These are phyloP conservation scores for Salix arbutifolia DNA, from an alignment of 345 rosid species.

Conservation along the genomic window DNA sequence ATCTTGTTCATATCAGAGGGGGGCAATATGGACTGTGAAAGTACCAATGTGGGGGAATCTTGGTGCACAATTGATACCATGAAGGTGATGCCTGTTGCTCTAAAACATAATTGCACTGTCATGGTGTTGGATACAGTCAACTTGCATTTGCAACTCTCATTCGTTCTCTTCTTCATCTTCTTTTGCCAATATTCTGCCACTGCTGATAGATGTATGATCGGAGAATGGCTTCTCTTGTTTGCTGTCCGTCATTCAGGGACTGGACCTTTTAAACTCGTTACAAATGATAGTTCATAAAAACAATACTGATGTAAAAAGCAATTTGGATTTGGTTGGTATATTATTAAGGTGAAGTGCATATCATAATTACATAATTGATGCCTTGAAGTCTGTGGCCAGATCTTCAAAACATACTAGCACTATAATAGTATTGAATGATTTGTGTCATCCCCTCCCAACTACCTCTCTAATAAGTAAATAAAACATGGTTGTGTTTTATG, in stretches of 20 bases:
- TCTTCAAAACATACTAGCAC: not conserved
- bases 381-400: not conserved
- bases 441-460: no score
- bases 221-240: not conserved
- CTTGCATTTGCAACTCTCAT: not conserved
- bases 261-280: not conserved
- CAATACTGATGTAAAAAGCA: not conserved
- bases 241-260: not conserved
- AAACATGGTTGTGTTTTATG: not conserved
- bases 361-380: not conserved
- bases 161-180: not conserved
- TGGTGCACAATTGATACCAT: not conserved
- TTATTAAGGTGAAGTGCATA: not conserved
- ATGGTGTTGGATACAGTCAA: not conserved
- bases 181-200: no score
- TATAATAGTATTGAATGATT: no score
- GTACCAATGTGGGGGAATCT: not conserved
- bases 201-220: not conserved
- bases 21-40: not conserved
- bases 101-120: not conserved
- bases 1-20: not conserved
- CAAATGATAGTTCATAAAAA: not conserved
- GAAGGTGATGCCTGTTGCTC: not conserved
- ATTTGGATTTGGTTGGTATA: not conserved
- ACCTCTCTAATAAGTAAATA: no score